Evolutionary conservation across 1,284 basidiomycete genomes (phyloP).

Genomic region (Naganishia liquefaciens): DNA sequence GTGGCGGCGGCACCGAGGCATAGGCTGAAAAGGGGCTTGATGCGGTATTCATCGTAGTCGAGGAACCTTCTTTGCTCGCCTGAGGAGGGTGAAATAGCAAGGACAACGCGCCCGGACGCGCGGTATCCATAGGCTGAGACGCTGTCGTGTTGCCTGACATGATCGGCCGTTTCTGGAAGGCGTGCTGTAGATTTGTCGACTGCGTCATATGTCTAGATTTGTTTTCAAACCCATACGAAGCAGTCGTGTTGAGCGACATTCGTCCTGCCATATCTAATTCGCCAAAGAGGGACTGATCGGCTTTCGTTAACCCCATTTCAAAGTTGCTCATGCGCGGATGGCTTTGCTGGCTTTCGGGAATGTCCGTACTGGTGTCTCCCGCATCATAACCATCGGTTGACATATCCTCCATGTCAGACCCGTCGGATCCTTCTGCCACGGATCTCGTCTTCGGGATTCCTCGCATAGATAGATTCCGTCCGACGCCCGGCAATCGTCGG

Average conservation of each 20-base stretch:
- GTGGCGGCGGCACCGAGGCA: conserved; percentile 52
- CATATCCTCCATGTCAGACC: conserved; percentile 58
- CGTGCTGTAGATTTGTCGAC: not conserved
- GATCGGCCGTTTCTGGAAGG: conserved; percentile 13
- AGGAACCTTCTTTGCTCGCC: not conserved
- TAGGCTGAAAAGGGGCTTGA: conserved; percentile 52
- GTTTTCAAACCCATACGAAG: conserved; percentile 11
- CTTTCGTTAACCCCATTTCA: conserved; percentile 32
- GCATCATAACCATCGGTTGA: conserved; percentile 8
- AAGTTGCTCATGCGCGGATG: conserved; percentile 32
- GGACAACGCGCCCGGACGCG: conserved; percentile 1
- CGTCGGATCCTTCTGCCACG: conserved; percentile 54
- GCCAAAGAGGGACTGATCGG: conserved; percentile 33
- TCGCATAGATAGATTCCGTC: not conserved
- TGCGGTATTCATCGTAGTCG: not conserved
- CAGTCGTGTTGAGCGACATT: conserved; percentile 20
- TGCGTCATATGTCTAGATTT: not conserved
- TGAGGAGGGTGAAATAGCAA: conserved; percentile 23
- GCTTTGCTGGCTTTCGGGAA: conserved; percentile 38
- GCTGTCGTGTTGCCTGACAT: not conserved
- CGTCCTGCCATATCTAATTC: not conserved
- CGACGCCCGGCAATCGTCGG: conserved; percentile 2
- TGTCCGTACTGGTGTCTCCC: conserved; percentile 29
- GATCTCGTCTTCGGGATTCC: not conserved
- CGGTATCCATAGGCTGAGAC: not conserved